Conservation (phyloP, 1,284 basidiomycete species). For the Phellopilus nigrolimitatus region DNA sequence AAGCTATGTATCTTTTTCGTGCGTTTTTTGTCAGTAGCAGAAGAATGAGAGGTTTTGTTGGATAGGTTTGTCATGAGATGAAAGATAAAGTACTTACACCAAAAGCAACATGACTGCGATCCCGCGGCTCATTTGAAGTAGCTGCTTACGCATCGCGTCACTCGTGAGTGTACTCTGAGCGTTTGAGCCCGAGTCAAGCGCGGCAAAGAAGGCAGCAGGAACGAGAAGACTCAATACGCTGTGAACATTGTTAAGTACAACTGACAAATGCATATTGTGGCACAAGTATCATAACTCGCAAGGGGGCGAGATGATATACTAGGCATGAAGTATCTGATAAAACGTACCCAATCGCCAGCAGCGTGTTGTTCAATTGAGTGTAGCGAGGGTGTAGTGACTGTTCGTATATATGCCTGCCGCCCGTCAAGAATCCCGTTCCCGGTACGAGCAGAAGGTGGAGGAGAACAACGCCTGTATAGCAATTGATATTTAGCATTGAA, state of each 20-base stretch:
- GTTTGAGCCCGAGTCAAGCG: conserved; percentile 39
- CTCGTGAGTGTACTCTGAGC: conserved; percentile 33
- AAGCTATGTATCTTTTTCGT: conserved; percentile 62
- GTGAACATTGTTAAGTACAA: conserved; percentile 7
- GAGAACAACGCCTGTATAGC: conserved; percentile 47
- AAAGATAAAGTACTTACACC: conserved; percentile 38
- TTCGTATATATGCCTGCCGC: conserved; percentile 50
- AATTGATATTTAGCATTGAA: background rate
- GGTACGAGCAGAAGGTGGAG: conserved; percentile 59
- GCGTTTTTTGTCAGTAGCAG: too few species aligned
- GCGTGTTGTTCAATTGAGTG: conserved; percentile 58
- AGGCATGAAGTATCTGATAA: background rate
- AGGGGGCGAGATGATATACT: background rate
- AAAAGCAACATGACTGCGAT: conserved; percentile 54
- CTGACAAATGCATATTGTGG: too few species aligned
- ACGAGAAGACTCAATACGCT: conserved; percentile 59
- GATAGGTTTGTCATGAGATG: too few species aligned
- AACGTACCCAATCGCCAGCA: conserved; percentile 59
- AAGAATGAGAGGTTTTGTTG: too few species aligned
- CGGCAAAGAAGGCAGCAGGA: conserved; percentile 61
- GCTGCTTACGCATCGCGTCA: conserved; percentile 35
- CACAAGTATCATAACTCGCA: conserved; percentile 1
- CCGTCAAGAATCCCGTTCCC: conserved; percentile 54
- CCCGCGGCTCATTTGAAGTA: conserved; percentile 59
- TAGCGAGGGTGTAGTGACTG: conserved; percentile 46